Base-by-base conservation (phyloP, 2,329 filamentous ascomycete genomes). In the Fusarium sambucinum region DNA sequence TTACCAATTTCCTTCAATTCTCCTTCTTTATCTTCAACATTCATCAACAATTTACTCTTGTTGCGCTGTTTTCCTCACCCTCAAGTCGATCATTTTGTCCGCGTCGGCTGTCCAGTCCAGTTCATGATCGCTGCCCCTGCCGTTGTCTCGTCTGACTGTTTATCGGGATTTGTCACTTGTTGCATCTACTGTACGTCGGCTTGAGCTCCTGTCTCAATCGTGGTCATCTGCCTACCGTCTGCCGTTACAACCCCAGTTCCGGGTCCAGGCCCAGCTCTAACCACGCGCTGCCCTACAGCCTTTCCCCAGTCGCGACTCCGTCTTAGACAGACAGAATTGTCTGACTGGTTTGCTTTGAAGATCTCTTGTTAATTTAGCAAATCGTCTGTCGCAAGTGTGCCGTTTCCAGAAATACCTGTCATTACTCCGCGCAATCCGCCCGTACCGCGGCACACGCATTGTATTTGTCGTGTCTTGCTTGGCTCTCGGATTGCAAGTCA, bases 21-120 rank as follows among this genome's bases (percentile, higher is more conserved):
- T 51, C 41, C 52, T 70, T 66, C 41, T 55, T 55, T 57, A 41
- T 50, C 47, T 51, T 53, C 38, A 64, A 41, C 63, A 45, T 21
- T 51, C 45, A 23, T 56, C 58, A 48, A 38, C 45, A 30, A 32
- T 38, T 54, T 29, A 51, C 33, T 27, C 35, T 53, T 27, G 33
- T 53, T 57, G 52, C 48, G 41, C 52, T 46, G 37, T 27, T 45
- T 50, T 50, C 30, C 61, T 71, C 53, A 71, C 59, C 62, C 58
- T 54, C 45, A 45, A 73, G 71, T 74, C 72, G 62, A 66, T 74
- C 72, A 42, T 71, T 68, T 63, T 30, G 10, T 47, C 48, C 63
- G 51, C 55, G 55, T 53, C 59, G 45, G 59, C 55, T 48, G 46
- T 55, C 42, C 32, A 47, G 51, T 60, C 29, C 35, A 53, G 8